These are phyloP conservation scores for Kwoniella newhampshirensis DNA, from an alignment of 768 basidiomycete species.

Conservation along the genomic window DNA sequence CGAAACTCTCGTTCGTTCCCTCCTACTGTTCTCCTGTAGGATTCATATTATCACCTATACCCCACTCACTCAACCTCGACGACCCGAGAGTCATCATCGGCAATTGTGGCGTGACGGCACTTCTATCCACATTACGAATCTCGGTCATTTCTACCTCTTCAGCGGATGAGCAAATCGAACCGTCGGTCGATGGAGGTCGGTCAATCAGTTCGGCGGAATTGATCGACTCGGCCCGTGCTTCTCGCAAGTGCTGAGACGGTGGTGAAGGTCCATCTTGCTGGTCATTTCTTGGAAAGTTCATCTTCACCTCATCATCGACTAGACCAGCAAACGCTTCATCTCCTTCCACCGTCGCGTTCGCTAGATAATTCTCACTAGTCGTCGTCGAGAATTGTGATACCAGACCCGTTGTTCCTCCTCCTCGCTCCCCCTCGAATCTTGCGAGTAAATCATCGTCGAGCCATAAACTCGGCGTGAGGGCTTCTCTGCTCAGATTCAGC, in stretches of 20 bases:
- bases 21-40: not conserved
- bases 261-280: too few species aligned
- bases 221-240: too few species aligned
- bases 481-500: slow-evolving; percentile 15
- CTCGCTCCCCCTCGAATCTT: slow-evolving; percentile 3
- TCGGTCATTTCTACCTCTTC: not conserved
- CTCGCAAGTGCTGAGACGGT: too few species aligned
- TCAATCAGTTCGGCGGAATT: too few species aligned
- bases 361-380: too few species aligned
- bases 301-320: too few species aligned
- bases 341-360: too few species aligned
- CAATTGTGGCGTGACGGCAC: slow-evolving; percentile 6
- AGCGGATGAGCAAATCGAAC: not conserved
- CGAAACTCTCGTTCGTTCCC: not conserved
- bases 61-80: not conserved
- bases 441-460: slow-evolving; percentile 23
- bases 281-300: too few species aligned
- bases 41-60: not conserved
- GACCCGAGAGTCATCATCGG: not conserved
- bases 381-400: too few species aligned
- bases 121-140: not conserved
- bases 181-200: too few species aligned
- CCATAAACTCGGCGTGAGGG: slow-evolving; percentile 27
- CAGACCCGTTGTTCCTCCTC: too few species aligned
- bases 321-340: too few species aligned